Evolutionary conservation across 83 land plant genomes (phyloP), one percentile per base, ranked within the genome.

Genomic region (Thuja plicata): DNA sequence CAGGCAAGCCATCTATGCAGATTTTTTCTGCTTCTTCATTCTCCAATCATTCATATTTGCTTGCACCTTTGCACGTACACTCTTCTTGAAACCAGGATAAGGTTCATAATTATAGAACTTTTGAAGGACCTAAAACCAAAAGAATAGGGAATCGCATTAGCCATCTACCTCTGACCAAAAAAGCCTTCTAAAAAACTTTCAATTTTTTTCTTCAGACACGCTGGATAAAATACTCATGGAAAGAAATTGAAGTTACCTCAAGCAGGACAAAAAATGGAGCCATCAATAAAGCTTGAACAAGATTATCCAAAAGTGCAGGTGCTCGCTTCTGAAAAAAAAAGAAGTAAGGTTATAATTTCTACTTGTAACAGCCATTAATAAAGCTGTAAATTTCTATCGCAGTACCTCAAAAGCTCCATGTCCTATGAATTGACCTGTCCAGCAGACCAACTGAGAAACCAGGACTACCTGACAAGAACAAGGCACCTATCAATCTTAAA

Each of bases 251-350:
- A 45, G 77, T 86, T 27, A 96, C 99, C 99, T 99, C 98, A 30
- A 99, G 94, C 89, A 98, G 83, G 34, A 98, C 98, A 90, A 98
- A 98, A 93, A 94, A 95, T 48, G 99, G 99, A 87, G 97, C 98
- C 97, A 96, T 97, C 21, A 99, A 43, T 52, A 97, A 93, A 12
- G 98, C 99, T 92, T 97, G 98, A 71, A 86, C 74, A 85, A 99
- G 94, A 90, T 96, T 99, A 93, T 99, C 99, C 70, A 97, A 87
- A 71, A 99, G 96, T 74, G 99, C 99, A 57, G 99, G 99, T 55
- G 99, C 97, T 43, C 99, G 94, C 34, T 95, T 94, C 99, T 98
- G 91, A 90, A 92, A 88, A 52, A 52, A 77, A 8, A 50, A 78
- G 16, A 86, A 48, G 11, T 70, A 5, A 40, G 48, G 35, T 40